Conservation (phyloP, 495 filamentous ascomycete genomes). For the Talaromyces liani region DNA sequence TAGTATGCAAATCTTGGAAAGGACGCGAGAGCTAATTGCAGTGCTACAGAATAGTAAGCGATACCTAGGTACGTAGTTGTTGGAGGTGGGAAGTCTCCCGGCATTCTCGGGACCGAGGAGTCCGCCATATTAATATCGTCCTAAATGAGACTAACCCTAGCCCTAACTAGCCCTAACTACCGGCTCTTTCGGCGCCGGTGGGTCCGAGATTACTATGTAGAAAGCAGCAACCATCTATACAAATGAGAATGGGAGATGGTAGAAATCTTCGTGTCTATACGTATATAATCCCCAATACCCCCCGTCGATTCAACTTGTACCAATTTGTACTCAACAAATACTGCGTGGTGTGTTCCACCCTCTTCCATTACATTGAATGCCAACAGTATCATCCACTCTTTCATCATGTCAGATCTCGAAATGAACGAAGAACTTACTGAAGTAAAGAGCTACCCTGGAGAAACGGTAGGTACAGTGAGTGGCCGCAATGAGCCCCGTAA, state of each 20-base stretch:
- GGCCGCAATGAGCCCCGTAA: background rate
- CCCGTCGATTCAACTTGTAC: background rate
- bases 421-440: background rate
- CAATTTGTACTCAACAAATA: background rate
- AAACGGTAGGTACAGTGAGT: background rate
- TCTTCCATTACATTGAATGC: background rate
- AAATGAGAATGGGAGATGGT: background rate
- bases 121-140: background rate
- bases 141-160: background rate
- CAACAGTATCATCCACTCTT: background rate
- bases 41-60: background rate
- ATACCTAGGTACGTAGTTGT: background rate
- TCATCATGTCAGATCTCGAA: background rate
- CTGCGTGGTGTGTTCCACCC: background rate
- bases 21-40: background rate
- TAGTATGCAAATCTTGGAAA: background rate
- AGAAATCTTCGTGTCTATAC: background rate
- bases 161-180: background rate
- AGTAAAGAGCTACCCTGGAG: background rate
- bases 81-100: background rate
- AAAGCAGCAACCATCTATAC: background rate
- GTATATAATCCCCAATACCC: background rate
- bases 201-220: background rate
- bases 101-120: conserved; percentile 2
- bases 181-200: background rate